phyloP scores from a whole-genome alignment of 2,329 filamentous ascomycete genomes.

The Emmonsia crescens region DNA sequence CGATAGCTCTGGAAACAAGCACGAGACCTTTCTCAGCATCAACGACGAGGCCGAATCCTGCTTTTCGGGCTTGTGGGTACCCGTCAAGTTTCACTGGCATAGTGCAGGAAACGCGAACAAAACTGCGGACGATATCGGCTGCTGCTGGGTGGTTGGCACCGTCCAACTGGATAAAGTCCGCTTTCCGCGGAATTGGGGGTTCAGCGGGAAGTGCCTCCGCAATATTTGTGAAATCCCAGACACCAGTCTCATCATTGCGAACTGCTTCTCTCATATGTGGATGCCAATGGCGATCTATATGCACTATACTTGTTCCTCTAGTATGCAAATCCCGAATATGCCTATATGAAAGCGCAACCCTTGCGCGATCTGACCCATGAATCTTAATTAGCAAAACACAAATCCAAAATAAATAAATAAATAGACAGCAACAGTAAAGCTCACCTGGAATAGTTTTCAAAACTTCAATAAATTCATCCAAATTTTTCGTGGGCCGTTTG shows the following conservation, averaged over 20 bases:
- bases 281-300: conserved; percentile 92
- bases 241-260: conserved; percentile 75
- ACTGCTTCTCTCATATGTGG: conserved; percentile 87
- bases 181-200: conserved; percentile 61
- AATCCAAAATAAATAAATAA: conserved; percentile 2
- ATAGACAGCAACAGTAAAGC: conserved; percentile 5
- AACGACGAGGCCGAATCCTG: conserved; percentile 93
- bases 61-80: conserved; percentile 90
- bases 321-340: conserved; percentile 92
- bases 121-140: conserved; percentile 87
- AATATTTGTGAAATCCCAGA: conserved; percentile 91
- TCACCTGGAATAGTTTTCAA: conserved; percentile 76
- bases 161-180: conserved; percentile 84
- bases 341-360: conserved; percentile 91
- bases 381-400: not conserved
- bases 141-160: conserved; percentile 80
- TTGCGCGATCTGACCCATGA: conserved; percentile 45
- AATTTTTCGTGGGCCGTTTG: conserved; percentile 78
- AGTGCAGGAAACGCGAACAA: conserved; percentile 82
- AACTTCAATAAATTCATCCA: conserved; percentile 81
- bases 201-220: conserved; percentile 68
- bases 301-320: conserved; percentile 81
- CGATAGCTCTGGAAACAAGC: conserved; percentile 83
- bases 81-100: conserved; percentile 96
- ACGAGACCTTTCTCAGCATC: conserved; percentile 94